Base-by-base conservation (phyloP, 352 stramenopile genomes). In the Globisporangium middletonii region DNA sequence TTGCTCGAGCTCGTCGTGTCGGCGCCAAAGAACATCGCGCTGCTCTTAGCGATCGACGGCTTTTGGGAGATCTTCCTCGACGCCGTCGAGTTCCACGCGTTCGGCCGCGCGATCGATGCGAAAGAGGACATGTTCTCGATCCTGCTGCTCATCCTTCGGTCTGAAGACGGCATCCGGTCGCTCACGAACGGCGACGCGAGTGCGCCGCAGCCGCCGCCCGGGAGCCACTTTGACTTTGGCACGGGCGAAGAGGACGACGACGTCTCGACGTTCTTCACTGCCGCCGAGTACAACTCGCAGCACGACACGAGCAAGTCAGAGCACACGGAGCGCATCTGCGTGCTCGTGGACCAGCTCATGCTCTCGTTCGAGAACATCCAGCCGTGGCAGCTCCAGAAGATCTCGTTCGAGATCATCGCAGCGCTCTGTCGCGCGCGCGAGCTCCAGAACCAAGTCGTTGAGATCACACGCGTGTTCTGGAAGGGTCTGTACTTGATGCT, bases 401-500 rank as follows among this genome's bases (percentile, higher is more conserved):
- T 86, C 33, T 83, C 83, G 12, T 92, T 88, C 62, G 80, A 85
- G 30, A 86, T 90, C 42, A 80, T 86, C 30, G 75, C 77, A 27
- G 77, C 79, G n/a, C 64, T 92, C 33, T 90, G 79, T 47, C 64
- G 65, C 12, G 84, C 71, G 41, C 62, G 43, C 15, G 67, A 69
- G 6, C 61, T 92, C 0, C 83, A 89, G 55, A 62, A 85, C 19
- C 75, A 89, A 63, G 80, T 92, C 15, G 73, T 90, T 41, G 53
- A 65, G 27, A 77, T 69, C 19, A 89, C 79, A 6, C 71, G 82
- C 11, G 57, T 92, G 12, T 92, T 92, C 54, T 92, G 83, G 83
- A 84, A 88, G 60, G 78, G 74, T 2, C 59, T 92, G 18, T 89
- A 92, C 54, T 66, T 92, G 41, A 83, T 92, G 35, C 59, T 92